These are phyloP conservation scores for Mycena capillaripes DNA, from an alignment of 768 basidiomycete genomes.

Conservation along the genomic window DNA sequence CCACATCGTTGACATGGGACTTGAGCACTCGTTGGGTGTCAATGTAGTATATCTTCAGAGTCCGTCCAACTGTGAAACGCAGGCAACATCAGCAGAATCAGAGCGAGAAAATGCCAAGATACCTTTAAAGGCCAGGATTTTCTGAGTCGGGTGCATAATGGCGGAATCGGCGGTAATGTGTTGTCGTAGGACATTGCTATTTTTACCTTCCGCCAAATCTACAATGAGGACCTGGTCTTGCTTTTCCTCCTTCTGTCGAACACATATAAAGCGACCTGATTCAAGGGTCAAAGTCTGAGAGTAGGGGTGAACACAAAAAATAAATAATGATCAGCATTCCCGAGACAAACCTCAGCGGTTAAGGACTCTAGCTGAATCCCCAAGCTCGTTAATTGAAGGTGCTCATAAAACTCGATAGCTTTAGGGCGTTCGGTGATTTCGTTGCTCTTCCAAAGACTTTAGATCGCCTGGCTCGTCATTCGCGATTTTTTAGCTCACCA, in stretches of 20 bases:
- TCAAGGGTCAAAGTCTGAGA: conserved; percentile 91
- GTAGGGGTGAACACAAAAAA: background rate
- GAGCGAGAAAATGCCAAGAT: conserved; percentile 18
- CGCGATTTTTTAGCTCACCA: no score
- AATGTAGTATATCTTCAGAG: conserved; percentile 98
- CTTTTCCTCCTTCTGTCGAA: conserved; percentile 95
- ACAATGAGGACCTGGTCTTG: conserved; percentile 99
- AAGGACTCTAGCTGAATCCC: conserved; percentile 97
- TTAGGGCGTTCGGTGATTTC: conserved; percentile 75
- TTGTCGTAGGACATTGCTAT: conserved; percentile 93
- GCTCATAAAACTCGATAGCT: conserved; percentile 92
- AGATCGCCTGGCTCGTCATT: no score
- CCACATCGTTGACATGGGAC: conserved; percentile 93
- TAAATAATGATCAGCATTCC: background rate
- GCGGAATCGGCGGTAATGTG: conserved; percentile 99
- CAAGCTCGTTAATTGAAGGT: conserved; percentile 94
- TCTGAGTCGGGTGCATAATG: conserved; percentile 97
- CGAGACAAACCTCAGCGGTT: conserved; percentile 90
- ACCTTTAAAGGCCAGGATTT: conserved; percentile 97
- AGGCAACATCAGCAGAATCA: conserved; percentile 29
- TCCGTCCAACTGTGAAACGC: conserved; percentile 81
- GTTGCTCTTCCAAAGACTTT: no score
- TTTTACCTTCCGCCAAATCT: conserved; percentile 97
- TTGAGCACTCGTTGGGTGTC: conserved; percentile 98
- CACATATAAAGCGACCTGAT: conserved; percentile 98